These are phyloP conservation scores for Aspergillus affinis DNA, from an alignment of 495 filamentous ascomycete species.

Conservation along the genomic window DNA sequence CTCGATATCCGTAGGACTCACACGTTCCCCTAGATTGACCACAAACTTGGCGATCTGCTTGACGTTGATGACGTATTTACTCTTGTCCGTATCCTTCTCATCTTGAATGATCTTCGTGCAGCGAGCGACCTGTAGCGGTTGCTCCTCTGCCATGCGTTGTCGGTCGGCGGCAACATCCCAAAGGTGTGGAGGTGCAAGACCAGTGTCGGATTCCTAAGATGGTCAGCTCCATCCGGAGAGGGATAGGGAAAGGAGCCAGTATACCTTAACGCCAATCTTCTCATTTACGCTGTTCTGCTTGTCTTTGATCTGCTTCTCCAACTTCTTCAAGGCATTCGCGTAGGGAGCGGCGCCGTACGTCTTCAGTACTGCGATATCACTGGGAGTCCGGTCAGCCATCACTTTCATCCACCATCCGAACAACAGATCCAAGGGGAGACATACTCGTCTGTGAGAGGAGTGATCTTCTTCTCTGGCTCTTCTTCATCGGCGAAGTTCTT, in stretches of 20 bases:
- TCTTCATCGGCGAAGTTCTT: conserved; percentile 97
- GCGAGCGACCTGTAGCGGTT: conserved; percentile 93
- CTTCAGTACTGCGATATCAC: conserved; percentile 98
- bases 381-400: conserved; percentile 41
- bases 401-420: conserved; percentile 6
- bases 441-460: conserved; percentile 91
- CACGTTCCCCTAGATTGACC: conserved; percentile 94
- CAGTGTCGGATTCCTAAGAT: conserved; percentile 90
- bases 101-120: conserved; percentile 99
- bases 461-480: conserved; percentile 98
- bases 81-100: conserved; percentile 95
- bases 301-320: conserved; percentile 98
- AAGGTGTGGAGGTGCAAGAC: conserved; percentile 94
- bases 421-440: conserved; percentile 29
- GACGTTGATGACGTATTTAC: conserved; percentile 99
- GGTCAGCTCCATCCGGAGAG: conserved; percentile 25
- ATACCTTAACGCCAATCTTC: conserved; percentile 84
- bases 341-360: conserved; percentile 98
- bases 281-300: conserved; percentile 95
- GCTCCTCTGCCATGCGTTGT: conserved; percentile 97
- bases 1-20: conserved; percentile 97
- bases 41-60: conserved; percentile 99
- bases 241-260: conserved; percentile 4
- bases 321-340: conserved; percentile 84
- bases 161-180: conserved; percentile 98